Evolutionary conservation across 108 stramenopile species (phyloP).

Genomic region (Stephanodiscus triporus): DNA sequence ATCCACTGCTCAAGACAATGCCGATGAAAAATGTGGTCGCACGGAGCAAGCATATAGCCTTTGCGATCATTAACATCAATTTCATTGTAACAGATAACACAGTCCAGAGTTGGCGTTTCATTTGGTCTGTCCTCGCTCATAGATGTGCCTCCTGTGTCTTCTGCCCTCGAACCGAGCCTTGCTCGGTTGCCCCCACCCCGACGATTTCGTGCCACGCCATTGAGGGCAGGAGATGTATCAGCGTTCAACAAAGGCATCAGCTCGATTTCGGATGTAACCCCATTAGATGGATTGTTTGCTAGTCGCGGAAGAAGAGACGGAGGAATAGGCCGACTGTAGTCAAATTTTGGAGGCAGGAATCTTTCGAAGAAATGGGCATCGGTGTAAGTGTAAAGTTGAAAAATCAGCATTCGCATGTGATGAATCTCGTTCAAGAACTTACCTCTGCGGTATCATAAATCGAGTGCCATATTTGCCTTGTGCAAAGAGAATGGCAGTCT

Average conservation of each 20-base stretch:
- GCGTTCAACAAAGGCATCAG: slow-evolving; percentile 37
- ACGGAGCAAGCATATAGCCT: slow-evolving; percentile 97
- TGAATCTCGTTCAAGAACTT: slow-evolving; percentile 7
- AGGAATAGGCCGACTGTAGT: slow-evolving; percentile 92
- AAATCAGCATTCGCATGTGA: background rate
- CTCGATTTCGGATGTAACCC: slow-evolving; percentile 60
- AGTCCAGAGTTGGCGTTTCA: slow-evolving; percentile 64
- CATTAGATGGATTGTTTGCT: slow-evolving; percentile 33
- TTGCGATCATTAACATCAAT: slow-evolving; percentile 66
- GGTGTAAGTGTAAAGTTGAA: background rate
- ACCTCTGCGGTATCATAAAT: slow-evolving; percentile 91
- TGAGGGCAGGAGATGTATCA: slow-evolving; percentile 32
- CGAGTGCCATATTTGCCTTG: slow-evolving; percentile 88
- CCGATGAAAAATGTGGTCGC: slow-evolving; percentile 94
- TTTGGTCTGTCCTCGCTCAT: slow-evolving; percentile 35
- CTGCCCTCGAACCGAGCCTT: slow-evolving; percentile 30
- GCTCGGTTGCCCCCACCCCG: slow-evolving; percentile 33
- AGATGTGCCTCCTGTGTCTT: slow-evolving; percentile 28
- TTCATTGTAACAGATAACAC: slow-evolving; percentile 92
- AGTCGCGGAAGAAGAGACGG: slow-evolving; percentile 58
- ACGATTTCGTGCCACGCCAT: slow-evolving; percentile 37
- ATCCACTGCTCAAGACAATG: slow-evolving; percentile 95
- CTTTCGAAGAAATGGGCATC: slow-evolving; percentile 11
- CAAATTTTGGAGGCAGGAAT: slow-evolving; percentile 92
- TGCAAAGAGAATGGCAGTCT: slow-evolving; percentile 76